Evolutionary conservation across 1,139 yeast species (phyloP).

Genomic region (Torulaspora pretoriensis): DNA sequence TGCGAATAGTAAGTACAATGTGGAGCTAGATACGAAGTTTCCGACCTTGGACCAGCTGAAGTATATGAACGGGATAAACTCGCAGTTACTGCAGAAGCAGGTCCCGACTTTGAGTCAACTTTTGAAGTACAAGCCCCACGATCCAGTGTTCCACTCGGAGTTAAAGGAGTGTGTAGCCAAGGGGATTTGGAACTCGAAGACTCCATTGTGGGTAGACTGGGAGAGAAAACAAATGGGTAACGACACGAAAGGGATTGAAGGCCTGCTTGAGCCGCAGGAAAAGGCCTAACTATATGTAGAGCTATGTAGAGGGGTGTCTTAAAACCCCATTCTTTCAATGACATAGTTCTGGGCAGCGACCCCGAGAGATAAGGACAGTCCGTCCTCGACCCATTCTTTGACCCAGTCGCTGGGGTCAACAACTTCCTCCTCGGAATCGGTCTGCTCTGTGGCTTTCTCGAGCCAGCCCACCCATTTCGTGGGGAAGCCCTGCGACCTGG

Average conservation of each 20-base stretch:
- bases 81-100: conserved; percentile 17
- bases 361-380: conserved; percentile 74
- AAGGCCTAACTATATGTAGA: neutral
- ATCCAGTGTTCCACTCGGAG: conserved; percentile 25
- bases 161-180: conserved; percentile 20
- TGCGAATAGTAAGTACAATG: conserved; percentile 18
- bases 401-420: conserved; percentile 96
- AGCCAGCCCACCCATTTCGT: conserved; percentile 85
- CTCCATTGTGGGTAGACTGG: conserved; percentile 34
- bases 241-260: conserved; percentile 14
- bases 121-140: conserved; percentile 19
- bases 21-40: conserved; percentile 25
- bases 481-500: conserved; percentile 88
- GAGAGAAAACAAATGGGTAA: conserved; percentile 28
- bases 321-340: conserved; percentile 79
- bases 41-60: conserved; percentile 32
- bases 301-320: conserved; percentile 5
- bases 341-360: conserved; percentile 88
- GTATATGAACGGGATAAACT: conserved; percentile 25
- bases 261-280: conserved; percentile 6
- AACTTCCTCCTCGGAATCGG: conserved; percentile 38
- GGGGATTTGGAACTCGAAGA: conserved; percentile 25
- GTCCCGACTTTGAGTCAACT: conserved; percentile 20
- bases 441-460: conserved; percentile 43
- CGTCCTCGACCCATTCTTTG: conserved; percentile 84